Evolutionary conservation across 1,284 basidiomycete genomes (phyloP).

Genomic region (Wolfiporia cocos): DNA sequence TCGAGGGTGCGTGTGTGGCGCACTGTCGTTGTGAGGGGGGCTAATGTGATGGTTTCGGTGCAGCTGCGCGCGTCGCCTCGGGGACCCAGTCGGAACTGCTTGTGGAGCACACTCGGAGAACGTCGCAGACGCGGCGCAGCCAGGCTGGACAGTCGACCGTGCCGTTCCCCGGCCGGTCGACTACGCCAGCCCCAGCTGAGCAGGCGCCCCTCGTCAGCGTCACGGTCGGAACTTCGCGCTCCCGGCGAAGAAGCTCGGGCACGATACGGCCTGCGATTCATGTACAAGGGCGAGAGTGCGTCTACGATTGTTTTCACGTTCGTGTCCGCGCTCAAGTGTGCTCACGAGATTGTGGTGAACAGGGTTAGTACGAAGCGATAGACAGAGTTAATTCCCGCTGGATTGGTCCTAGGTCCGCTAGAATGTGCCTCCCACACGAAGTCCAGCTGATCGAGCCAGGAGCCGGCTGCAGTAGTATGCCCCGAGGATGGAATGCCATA

Average conservation of each 20-base stretch:
- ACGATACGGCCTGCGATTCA: constrained; percentile 25
- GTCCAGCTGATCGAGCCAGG: no score
- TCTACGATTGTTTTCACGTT: not conserved
- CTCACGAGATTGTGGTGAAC: not conserved
- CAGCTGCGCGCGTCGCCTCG: constrained; percentile 23
- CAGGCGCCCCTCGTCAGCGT: constrained; percentile 20
- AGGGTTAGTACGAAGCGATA: not conserved
- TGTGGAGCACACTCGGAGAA: constrained; percentile 12
- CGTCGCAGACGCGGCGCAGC: constrained; percentile 15
- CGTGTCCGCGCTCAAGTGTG: no score
- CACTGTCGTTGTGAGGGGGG: not conserved
- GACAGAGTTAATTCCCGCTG: no score
- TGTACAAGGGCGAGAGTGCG: constrained; percentile 19
- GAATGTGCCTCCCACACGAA: no score
- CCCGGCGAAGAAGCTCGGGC: constrained; percentile 23
- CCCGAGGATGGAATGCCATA: no score
- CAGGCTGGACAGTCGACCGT: constrained; percentile 10
- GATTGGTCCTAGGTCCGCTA: no score
- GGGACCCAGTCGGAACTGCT: no score
- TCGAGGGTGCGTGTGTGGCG: constrained; percentile 46
- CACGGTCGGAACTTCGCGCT: constrained; percentile 18
- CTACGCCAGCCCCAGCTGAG: constrained; percentile 4
- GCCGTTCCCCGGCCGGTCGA: constrained; percentile 4
- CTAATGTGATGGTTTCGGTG: constrained; percentile 1
- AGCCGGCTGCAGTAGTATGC: no score